Base-by-base conservation (phyloP, 2,329 filamentous ascomycete species). In the Ophiocordyceps polyrhachis-furcata region DNA sequence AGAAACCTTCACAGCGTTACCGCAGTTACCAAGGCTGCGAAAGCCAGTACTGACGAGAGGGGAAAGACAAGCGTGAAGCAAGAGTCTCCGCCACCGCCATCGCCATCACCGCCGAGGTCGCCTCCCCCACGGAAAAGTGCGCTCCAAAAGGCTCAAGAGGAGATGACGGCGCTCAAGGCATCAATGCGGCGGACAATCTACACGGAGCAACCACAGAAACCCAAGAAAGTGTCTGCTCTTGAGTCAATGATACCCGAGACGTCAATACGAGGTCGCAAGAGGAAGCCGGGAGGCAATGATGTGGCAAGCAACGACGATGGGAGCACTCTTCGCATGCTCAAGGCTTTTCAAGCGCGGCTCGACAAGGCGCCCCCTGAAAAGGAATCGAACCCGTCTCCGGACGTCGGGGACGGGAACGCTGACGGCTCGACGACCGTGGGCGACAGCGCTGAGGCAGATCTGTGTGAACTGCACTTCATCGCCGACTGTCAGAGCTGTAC, bases 391-490 rank as follows among this genome's bases (percentile, higher is more conserved):
- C 42, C 67, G 61, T 14, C 57, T 64, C 21, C 55, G 64, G 45
- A 60, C 66, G 49, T 66, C 23, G 52, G 55, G 11, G 55, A 56
- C 13, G 56, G 55, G 29, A 52, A 52, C 5, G 53, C 53, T 35
- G 49, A 38, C 17, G 52, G 37, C 4, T 44, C 51, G 57, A 49
- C 51, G 58, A 49, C 48, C 17, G 49, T 48, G 9, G 50, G 43
- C 8, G 79, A 80, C 3, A 76, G 82, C 37, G 17, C 17, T 5
- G 85, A 93, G 58, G 79, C 77, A 3, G 72, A 72, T 43, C 69
- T 93, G 4, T 98, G 91, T 57, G 91, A 96, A 59, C 65, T 98
- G 32, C 91, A 98, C 59, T 98, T 96, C 61, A 93, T 98, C 50
- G 83, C 83, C 43, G 84, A 93, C 54, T 98, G 91, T 60, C 86